Conservation (phyloP, 257 asterid genomes). For the Primulina eburnea region DNA sequence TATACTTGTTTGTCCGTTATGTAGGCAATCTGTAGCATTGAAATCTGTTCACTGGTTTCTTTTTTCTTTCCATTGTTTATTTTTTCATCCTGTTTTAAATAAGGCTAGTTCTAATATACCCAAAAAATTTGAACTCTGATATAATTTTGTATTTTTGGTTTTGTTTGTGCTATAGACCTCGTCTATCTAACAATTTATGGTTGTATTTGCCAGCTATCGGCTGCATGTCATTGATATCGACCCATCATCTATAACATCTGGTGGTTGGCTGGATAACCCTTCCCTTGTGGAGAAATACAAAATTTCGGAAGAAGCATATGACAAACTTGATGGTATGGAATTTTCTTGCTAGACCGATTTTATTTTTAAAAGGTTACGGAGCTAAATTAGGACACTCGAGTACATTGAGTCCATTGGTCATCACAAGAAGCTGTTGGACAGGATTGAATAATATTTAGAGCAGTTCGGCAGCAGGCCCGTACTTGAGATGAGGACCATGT, state of each 20-base stretch:
- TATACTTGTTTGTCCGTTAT: too few relatives aligned
- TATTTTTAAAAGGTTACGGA: too few relatives aligned
- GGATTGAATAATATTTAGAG: too few relatives aligned
- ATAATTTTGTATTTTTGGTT: not conserved
- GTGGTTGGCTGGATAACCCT: slow-evolving; percentile 98
- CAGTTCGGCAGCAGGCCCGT: too few relatives aligned
- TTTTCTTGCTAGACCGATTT: not conserved
- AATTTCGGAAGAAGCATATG: slow-evolving; percentile 90
- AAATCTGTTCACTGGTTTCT: too few relatives aligned
- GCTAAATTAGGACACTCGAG: not conserved
- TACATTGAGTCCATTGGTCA: not conserved
- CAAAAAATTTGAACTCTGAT: not conserved
- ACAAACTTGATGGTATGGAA: slow-evolving; percentile 67
- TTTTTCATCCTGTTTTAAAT: not conserved
- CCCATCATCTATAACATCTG: slow-evolving; percentile 89
- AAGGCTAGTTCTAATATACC: not conserved
- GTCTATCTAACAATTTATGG: slow-evolving; percentile 14
- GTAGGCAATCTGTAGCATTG: too few relatives aligned
- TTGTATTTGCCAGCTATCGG: slow-evolving; percentile 52
- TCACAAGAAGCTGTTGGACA: too few relatives aligned
- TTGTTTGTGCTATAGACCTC: not conserved
- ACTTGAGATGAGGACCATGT: too few relatives aligned
- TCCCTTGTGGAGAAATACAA: slow-evolving; percentile 94
- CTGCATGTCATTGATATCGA: slow-evolving; percentile 81
- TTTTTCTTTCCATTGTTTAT: too few relatives aligned